Evolutionary conservation across 2,329 filamentous ascomycete genomes (phyloP).

Genomic region (Claviceps capensis): DNA sequence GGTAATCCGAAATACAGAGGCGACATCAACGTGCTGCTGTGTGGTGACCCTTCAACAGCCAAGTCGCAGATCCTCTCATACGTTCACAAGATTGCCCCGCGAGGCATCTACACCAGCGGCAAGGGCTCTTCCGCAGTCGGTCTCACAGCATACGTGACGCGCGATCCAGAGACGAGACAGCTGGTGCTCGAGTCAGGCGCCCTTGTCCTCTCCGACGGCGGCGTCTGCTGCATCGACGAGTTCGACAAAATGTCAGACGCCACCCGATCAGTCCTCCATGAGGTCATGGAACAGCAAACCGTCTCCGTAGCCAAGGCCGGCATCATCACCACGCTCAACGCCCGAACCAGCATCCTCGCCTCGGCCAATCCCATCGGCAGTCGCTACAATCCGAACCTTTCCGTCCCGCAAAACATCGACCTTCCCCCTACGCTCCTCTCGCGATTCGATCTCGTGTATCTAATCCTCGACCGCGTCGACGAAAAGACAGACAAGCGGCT

Average conservation of each 20-base stretch:
- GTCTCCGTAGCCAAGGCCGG: conserved; percentile 81
- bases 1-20: conserved; percentile 91
- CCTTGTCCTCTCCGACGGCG: conserved; percentile 65
- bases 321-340: conserved; percentile 93
- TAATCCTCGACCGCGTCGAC: conserved; percentile 87
- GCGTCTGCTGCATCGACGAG: conserved; percentile 75
- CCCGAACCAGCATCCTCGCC: conserved; percentile 85
- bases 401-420: conserved; percentile 96
- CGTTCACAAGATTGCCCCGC: conserved; percentile 92
- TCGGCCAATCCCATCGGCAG: conserved; percentile 97
- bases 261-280: conserved; percentile 68
- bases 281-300: conserved; percentile 82
- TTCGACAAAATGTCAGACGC: conserved; percentile 78
- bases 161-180: conserved; percentile 67
- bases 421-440: conserved; percentile 88
- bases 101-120: conserved; percentile 69
- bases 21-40: conserved; percentile 93
- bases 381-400: conserved; percentile 91
- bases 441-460: conserved; percentile 91
- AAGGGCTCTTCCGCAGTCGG: conserved; percentile 71
- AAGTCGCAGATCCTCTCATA: conserved; percentile 94
- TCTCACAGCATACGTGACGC: conserved; percentile 69
- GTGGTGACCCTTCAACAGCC: conserved; percentile 89
- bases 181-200: conserved; percentile 71
- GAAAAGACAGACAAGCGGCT: conserved; percentile 79